A percentile compares a stretch with the other conserved stretches of the same genome.
These are phyloP conservation scores for Silene conica DNA, from an alignment of 148 eudicot genomes.

Conservation along the genomic window DNA sequence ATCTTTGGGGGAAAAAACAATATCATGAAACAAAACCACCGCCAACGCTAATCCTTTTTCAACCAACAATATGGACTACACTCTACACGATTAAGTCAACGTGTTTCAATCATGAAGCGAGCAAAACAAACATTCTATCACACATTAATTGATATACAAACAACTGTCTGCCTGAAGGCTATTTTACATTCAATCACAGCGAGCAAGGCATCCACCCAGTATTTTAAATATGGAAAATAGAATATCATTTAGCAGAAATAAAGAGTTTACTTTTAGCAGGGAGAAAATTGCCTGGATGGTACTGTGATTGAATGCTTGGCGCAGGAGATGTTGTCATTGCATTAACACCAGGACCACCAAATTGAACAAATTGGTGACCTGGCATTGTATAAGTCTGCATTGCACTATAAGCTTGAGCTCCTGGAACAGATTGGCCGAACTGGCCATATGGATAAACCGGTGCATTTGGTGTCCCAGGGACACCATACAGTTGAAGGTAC, in stretches of 20 bases:
- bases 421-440: slow-evolving; percentile 56
- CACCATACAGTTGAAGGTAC: slow-evolving; percentile 75
- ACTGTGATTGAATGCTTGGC: slow-evolving; percentile 63
- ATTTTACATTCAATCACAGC: neutral
- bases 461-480: slow-evolving; percentile 71
- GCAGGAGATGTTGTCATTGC: slow-evolving; percentile 59
- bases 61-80: neutral
- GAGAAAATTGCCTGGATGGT: slow-evolving; percentile 61
- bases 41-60: neutral
- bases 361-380: slow-evolving; percentile 70
- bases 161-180: neutral
- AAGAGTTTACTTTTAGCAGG: slow-evolving; percentile 30
- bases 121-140: neutral
- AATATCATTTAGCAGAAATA: slow-evolving; percentile 10
- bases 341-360: slow-evolving; percentile 60
- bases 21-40: too few species aligned
- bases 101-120: neutral
- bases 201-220: neutral
- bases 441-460: slow-evolving; percentile 77
- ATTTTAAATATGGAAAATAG: neutral
- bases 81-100: neutral
- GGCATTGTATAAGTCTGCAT: slow-evolving; percentile 72
- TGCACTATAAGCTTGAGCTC: slow-evolving; percentile 55
- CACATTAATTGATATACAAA: neutral
- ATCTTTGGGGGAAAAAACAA: too few species aligned